phyloP scores from a whole-genome alignment of 352 stramenopile species.

The Nothophytophthora sp. region DNA sequence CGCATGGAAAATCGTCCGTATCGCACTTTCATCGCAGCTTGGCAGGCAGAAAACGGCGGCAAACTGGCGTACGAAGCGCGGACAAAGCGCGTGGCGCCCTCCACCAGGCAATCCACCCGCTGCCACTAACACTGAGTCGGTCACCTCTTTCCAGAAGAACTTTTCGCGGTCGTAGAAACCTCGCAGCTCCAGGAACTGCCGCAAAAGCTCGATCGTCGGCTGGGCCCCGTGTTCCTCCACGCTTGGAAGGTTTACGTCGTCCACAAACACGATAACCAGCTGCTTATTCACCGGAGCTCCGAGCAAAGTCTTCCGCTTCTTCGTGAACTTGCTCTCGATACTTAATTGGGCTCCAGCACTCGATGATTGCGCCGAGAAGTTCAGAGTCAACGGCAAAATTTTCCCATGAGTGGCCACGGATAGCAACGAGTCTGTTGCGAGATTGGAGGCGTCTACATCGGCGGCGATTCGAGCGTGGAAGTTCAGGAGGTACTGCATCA shows the following conservation, averaged over 20 bases:
- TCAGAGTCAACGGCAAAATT: constrained; percentile 58
- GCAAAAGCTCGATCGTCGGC: constrained; percentile 76
- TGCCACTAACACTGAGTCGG: constrained; percentile 64
- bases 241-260: constrained; percentile 93
- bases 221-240: constrained; percentile 74
- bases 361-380: constrained; percentile 89
- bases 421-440: constrained; percentile 9
- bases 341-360: constrained; percentile 79
- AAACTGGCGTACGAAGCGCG: constrained; percentile 75
- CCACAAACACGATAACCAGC: constrained; percentile 84
- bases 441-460: constrained; percentile 17
- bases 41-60: constrained; percentile 68
- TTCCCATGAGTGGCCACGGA: constrained; percentile 23
- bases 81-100: constrained; percentile 53
- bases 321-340: constrained; percentile 90
- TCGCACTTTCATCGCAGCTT: constrained; percentile 64
- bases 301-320: constrained; percentile 93
- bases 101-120: constrained; percentile 62
- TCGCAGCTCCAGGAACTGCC: constrained; percentile 67
- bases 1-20: constrained; percentile 89
- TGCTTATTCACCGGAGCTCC: constrained; percentile 77
- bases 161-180: constrained; percentile 85
- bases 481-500: constrained; percentile 75
- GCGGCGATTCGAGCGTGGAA: constrained; percentile 21
- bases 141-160: constrained; percentile 84